phyloP scores from a whole-genome alignment of 1,284 basidiomycete species.

The Hypsizygus ulmarius region DNA sequence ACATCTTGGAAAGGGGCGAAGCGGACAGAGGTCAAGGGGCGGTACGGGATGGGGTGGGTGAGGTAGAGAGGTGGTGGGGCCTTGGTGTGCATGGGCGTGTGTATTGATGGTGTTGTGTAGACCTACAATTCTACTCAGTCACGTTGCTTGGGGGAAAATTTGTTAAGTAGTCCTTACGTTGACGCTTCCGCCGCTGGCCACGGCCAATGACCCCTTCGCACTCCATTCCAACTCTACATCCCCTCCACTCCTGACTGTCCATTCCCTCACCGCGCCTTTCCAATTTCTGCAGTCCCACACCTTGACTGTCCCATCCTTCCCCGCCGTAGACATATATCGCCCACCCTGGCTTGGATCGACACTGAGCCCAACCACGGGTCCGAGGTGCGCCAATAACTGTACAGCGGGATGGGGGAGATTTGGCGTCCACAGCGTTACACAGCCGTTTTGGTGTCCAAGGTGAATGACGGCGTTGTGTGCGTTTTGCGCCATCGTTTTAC shows the following conservation, averaged over 20 bases:
- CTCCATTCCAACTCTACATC: constrained; percentile 72
- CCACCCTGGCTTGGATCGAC: constrained; percentile 85
- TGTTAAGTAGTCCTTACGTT: constrained; percentile 53
- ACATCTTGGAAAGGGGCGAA: constrained; percentile 95
- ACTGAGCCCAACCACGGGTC: constrained; percentile 80
- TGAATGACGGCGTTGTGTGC: constrained; percentile 90
- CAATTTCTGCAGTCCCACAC: constrained; percentile 97
- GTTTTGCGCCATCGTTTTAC: constrained; percentile 89
- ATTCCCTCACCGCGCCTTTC: constrained; percentile 82
- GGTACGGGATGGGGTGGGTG: constrained; percentile 74
- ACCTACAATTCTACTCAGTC: constrained; percentile 42
- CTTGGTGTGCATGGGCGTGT: constrained; percentile 47
- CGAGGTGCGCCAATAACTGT: constrained; percentile 87
- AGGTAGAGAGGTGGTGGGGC: constrained; percentile 79
- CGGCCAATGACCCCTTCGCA: constrained; percentile 80
- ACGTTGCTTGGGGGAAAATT: background rate
- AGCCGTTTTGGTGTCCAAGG: constrained; percentile 90
- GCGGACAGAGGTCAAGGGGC: constrained; percentile 63
- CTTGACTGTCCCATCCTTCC: constrained; percentile 88
- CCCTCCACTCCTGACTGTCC: constrained; percentile 66
- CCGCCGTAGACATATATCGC: constrained; percentile 88
- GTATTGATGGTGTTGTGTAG: constrained; percentile 67
- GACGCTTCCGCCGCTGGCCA: constrained; percentile 78
- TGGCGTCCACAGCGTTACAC: constrained; percentile 95
- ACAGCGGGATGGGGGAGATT: constrained; percentile 91